A percentile compares a stretch with the other conserved stretches of the same genome.
Conservation (phyloP, 768 basidiomycete genomes). For the Leccinum broughii region DNA sequence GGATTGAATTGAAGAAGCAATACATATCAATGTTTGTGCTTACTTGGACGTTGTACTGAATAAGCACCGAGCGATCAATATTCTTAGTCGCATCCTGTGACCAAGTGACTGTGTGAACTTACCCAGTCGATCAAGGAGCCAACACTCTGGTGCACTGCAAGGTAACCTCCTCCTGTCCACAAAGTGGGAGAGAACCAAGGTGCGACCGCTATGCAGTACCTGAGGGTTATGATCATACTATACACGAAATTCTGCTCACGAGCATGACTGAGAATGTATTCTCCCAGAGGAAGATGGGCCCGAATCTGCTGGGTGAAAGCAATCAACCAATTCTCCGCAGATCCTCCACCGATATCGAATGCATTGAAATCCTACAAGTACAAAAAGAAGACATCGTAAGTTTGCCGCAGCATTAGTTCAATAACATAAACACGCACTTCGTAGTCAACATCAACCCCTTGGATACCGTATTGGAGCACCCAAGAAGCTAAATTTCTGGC, state of each 20-base stretch:
- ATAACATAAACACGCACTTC: conserved; percentile 29
- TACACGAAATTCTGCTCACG: conserved; percentile 23
- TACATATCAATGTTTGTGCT: background rate
- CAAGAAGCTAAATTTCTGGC: conserved; percentile 45
- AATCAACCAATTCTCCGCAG: conserved; percentile 47
- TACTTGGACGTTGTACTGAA: background rate
- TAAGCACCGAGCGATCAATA: no score
- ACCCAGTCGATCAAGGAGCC: conserved; percentile 49
- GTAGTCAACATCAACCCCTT: conserved; percentile 57
- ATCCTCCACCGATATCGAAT: conserved; percentile 37
- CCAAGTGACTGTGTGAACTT: background rate
- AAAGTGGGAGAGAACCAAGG: conserved; percentile 41
- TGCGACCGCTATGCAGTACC: conserved; percentile 36
- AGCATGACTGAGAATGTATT: conserved; percentile 37
- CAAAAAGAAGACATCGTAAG: background rate
- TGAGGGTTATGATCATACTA: background rate
- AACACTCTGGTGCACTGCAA: conserved; percentile 37
- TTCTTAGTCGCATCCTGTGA: no score
- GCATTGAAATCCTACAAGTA: conserved; percentile 57
- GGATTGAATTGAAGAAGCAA: background rate
- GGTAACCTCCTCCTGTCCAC: conserved; percentile 44
- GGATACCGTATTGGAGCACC: conserved; percentile 45
- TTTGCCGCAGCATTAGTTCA: no score
- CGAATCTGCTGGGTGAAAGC: conserved; percentile 34
- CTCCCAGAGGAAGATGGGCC: conserved; percentile 31